Base-by-base conservation (phyloP, 2,329 filamentous ascomycete species). In the Exserohilum turcica region DNA sequence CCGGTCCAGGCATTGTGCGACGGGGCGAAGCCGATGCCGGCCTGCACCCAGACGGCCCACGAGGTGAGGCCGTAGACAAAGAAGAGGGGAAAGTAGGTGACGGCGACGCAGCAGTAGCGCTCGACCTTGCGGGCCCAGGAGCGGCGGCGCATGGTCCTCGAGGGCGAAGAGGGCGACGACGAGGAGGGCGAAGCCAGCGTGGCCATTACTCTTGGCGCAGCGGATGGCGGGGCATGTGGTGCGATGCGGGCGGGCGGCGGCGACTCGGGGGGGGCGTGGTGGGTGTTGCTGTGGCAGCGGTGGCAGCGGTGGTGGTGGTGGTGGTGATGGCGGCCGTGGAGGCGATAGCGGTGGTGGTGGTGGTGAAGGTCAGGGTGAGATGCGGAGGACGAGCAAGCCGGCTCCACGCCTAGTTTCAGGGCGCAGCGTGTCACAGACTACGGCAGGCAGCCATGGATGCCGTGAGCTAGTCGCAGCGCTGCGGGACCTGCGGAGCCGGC, bases 41-140 rank as follows among this genome's bases (percentile, higher is more conserved):
- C 82, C 65, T 92, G 84, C 7, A 96, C 92, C 82, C 89, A 97
- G n/a, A 89, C 84, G 2, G 91, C 92, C 94, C 94, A 99, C 9
- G 89, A 89, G n/a, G 91, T 93, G 62, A 97, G 76, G 50, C 88
- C 84, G 70, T 96, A 97, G 53, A 97, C 90, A 71, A 97, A 96
- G 24, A 80, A 79, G 15, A 97, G 81, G n/a, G 93, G 93, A 63
- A 96, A 90, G 74, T 92, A 96, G 21, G 86, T 90, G 47, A 89
- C 82, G 56, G 86, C 84, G 37, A 82, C 79, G 78, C 92, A 97
- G 80, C 92, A 97, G 69, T 85, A 87, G 43, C 92, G 88, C 81
- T 97, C 92, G 66, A 90, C 80, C 72, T 82, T 85, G 60, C 89
- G 82, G 43, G 85, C 87, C 80, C 85, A 89, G 43, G 72, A 71